A percentile compares a stretch with the other conserved stretches of the same genome.
Conservation (phyloP, 768 basidiomycete species). For the Naganishia vaughanmartiniae region DNA sequence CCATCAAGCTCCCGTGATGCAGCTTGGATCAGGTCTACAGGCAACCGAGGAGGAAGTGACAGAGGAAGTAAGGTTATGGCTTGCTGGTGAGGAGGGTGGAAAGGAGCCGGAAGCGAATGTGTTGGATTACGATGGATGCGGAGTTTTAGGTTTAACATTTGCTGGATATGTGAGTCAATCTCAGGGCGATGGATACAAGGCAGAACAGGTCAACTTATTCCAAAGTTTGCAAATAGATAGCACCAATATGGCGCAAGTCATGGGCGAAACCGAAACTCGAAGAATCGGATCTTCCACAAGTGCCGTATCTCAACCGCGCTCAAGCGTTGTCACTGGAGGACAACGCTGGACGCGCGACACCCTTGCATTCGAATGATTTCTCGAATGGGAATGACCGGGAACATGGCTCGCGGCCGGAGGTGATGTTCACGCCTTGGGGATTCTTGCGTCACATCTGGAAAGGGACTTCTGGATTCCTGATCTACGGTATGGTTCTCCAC, state of each 20-base stretch:
- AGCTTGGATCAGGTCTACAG: constrained; percentile 9
- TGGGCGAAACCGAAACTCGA: constrained; percentile 7
- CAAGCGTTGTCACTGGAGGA: background rate
- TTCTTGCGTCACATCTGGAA: constrained; percentile 4
- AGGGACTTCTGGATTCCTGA: background rate
- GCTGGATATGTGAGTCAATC: background rate
- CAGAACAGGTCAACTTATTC: background rate
- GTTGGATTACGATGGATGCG: constrained; percentile 16
- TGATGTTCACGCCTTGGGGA: constrained; percentile 7
- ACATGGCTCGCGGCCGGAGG: background rate
- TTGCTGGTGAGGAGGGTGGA: constrained; percentile 8
- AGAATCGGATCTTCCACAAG: constrained; percentile 15
- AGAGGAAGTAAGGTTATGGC: constrained; percentile 1
- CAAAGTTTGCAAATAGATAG: background rate
- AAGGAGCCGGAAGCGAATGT: constrained; percentile 15
- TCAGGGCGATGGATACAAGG: background rate
- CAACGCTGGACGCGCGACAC: background rate
- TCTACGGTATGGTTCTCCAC: background rate
- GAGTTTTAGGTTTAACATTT: background rate
- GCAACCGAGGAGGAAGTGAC: constrained; percentile 1
- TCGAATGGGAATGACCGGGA: too few relatives aligned
- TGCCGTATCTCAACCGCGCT: constrained; percentile 4
- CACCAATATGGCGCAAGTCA: constrained; percentile 22
- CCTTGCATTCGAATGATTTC: background rate
- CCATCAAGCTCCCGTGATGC: constrained; percentile 22